Evolutionary conservation across 2,329 filamentous ascomycete species (phyloP).

Genomic region (Boeremia lycopersici): DNA sequence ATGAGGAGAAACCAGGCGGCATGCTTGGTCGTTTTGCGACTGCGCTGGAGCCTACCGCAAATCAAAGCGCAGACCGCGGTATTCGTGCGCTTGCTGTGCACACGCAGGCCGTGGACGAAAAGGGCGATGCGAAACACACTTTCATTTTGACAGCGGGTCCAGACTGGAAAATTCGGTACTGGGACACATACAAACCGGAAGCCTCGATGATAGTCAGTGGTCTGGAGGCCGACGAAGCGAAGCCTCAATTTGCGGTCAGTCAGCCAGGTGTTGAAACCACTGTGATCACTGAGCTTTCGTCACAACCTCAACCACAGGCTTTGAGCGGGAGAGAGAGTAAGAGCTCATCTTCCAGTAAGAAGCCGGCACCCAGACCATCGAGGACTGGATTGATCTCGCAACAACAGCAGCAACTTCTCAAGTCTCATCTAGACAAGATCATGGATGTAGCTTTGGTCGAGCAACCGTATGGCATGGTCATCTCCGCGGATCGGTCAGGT

Average conservation of each 20-base stretch:
- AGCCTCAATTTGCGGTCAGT: conserved; percentile 66
- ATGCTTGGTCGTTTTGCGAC: conserved; percentile 87
- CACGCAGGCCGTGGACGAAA: conserved; percentile 71
- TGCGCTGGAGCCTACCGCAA: conserved; percentile 60
- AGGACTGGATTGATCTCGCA: conserved; percentile 89
- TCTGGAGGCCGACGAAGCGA: conserved; percentile 69
- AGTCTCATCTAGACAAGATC: conserved; percentile 85
- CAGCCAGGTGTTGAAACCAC: conserved; percentile 50
- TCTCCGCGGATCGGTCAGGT: conserved; percentile 87
- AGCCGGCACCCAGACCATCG: conserved; percentile 56
- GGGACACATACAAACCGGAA: conserved; percentile 83
- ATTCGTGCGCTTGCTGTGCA: conserved; percentile 77
- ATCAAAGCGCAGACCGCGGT: conserved; percentile 65
- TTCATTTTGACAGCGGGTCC: conserved; percentile 88
- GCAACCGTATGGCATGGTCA: conserved; percentile 87
- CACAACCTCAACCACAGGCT: conserved; percentile 27
- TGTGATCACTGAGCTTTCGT: conserved; percentile 47
- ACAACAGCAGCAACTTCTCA: conserved; percentile 85
- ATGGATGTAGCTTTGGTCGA: conserved; percentile 89
- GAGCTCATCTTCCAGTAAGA: conserved; percentile 46
- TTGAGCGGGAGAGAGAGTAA: conserved; percentile 33
- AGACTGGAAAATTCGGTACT: conserved; percentile 91
- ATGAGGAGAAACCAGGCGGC: conserved; percentile 83
- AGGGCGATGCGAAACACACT: conserved; percentile 73
- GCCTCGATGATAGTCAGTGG: conserved; percentile 82